A percentile compares a stretch with the other conserved stretches of the same genome.
These are phyloP conservation scores for Leccinum disarticulatum DNA, from an alignment of 768 basidiomycete genomes.

Conservation along the genomic window DNA sequence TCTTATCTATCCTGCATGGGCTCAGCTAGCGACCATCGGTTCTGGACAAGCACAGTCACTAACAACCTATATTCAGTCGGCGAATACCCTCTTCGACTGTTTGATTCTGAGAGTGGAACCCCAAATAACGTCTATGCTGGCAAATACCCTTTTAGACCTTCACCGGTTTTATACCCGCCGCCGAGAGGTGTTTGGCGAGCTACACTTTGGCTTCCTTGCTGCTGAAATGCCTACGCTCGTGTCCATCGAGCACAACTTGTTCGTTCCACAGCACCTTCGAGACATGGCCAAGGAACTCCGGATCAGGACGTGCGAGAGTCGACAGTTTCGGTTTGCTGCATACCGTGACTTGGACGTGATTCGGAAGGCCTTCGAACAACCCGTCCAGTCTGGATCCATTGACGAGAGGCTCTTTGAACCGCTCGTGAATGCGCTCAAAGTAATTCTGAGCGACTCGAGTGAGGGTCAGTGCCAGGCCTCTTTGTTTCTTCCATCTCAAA, in stretches of 20 bases:
- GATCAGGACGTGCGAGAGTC: slow-evolving; percentile 55
- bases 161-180: slow-evolving; percentile 71
- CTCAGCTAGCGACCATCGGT: slow-evolving; percentile 45
- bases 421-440: slow-evolving; percentile 63
- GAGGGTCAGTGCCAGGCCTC: slow-evolving; percentile 42
- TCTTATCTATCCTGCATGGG: slow-evolving; percentile 80
- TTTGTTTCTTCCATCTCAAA: not conserved
- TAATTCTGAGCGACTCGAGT: slow-evolving; percentile 64
- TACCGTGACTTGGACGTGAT: slow-evolving; percentile 74
- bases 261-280: slow-evolving; percentile 52
- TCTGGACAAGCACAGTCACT: slow-evolving; percentile 40
- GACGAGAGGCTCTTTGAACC: slow-evolving; percentile 57
- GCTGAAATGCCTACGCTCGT: slow-evolving; percentile 68
- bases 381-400: slow-evolving; percentile 48
- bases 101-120: slow-evolving; percentile 58
- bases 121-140: slow-evolving; percentile 36
- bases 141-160: slow-evolving; percentile 57
- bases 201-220: slow-evolving; percentile 64
- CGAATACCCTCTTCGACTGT: slow-evolving; percentile 60
- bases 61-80: slow-evolving; percentile 56
- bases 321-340: slow-evolving; percentile 72
- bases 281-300: slow-evolving; percentile 52
- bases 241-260: slow-evolving; percentile 61
- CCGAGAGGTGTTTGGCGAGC: slow-evolving; percentile 63
- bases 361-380: slow-evolving; percentile 65